Conservation (phyloP, 768 basidiomycete species). For the Chalciporus piperatus region DNA sequence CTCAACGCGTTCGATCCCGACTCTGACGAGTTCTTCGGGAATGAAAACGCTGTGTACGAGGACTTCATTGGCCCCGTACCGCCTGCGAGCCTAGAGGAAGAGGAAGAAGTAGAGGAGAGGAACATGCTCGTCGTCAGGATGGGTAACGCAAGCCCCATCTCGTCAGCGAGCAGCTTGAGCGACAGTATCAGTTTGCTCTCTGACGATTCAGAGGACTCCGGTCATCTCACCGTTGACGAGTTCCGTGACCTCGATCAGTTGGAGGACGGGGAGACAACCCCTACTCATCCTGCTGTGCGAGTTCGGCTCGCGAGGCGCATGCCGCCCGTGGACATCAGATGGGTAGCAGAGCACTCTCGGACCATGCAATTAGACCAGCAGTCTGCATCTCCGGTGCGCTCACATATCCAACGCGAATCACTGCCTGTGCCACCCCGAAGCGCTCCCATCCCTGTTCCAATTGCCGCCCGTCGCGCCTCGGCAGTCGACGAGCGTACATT, state of each 20-base stretch:
- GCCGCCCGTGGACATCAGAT: conserved; percentile 8
- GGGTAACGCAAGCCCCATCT: conserved; percentile 34
- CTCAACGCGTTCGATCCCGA: conserved; percentile 75
- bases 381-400: conserved; percentile 2
- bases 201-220: conserved; percentile 40
- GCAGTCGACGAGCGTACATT: conserved; percentile 19
- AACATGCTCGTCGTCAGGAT: conserved; percentile 32
- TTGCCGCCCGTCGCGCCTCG: conserved; percentile 13
- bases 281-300: conserved; percentile 16
- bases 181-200: conserved; percentile 51
- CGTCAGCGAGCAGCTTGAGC: conserved; percentile 43
- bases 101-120: conserved; percentile 27
- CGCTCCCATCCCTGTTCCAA: conserved; percentile 31
- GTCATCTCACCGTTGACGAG: conserved; percentile 37
- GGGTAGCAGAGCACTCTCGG: conserved; percentile 1
- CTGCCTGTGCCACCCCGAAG: conserved; percentile 22
- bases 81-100: conserved; percentile 4
- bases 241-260: conserved; percentile 30
- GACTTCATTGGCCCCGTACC: conserved; percentile 51
- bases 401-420: not conserved
- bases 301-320: conserved; percentile 23
- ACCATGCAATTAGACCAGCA: not conserved
- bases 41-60: conserved; percentile 60
- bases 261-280: conserved; percentile 6
- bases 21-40: conserved; percentile 71